Base-by-base conservation (phyloP, 768 basidiomycete species). In the Hypholoma sublateritium region DNA sequence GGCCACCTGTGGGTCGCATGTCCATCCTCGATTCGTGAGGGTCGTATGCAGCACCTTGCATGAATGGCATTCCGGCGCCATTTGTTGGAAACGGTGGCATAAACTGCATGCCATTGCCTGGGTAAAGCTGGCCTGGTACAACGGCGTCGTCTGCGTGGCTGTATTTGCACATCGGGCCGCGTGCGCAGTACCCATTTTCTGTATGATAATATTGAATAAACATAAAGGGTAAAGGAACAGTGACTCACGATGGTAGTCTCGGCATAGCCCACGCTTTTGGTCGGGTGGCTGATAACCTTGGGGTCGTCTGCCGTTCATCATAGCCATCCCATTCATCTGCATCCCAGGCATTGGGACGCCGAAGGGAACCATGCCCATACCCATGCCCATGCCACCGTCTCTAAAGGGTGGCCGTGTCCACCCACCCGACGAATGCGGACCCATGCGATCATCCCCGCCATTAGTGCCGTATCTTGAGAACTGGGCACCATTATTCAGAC, bases 121-220 rank as follows among this genome's bases (percentile, higher is more conserved):
- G 77, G 63, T 86, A 89, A 28, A 92, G 68, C 60, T 85, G 86
- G 0, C 80, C 82, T 0, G 89, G 91, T 8, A 91, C 76, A 49
- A 91, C 85, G 28, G 92, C 90, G 67, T 95, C 92, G 1, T 93
- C 91, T 36, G 91, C 93, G 64, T 98, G 95, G 58, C 91, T 93
- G 72, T 85, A 98, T 68, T 93, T 94, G 80, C 95, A 98, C 58
- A 82, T 81, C 17, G 83, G 87, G 46, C 95, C 95, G 32, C 94
- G 85, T 39, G 91, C 84, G 64, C 95, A 98, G 73, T 87, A 97
- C 1, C 95, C 95, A 57, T 87, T 87, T 67, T 95, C 95, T 98
- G 7, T 8, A 58, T 44, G 28, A 55, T 17, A 55, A 52, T 54
- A 56, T 53, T 42, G 13, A 41, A 42, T 60, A 42, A 52, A 47